Conservation (phyloP, 1,139 yeast genomes). For the Candida glucosophila region DNA sequence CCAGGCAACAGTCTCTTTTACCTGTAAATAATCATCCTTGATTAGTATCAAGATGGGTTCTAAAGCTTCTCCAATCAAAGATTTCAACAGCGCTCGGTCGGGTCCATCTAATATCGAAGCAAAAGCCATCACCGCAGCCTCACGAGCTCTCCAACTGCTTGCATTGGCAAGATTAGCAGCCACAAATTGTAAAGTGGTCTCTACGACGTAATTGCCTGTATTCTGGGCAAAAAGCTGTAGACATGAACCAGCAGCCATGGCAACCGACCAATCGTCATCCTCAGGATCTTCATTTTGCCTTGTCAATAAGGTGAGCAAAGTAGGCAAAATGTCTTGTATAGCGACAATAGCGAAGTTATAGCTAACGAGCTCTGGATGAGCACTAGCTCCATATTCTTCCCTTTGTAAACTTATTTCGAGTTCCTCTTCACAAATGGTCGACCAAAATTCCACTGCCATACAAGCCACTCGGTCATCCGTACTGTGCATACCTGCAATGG, state of each 20-base stretch:
- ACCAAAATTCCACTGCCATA: conserved; percentile 99
- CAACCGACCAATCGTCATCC: conserved; percentile 95
- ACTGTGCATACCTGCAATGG: conserved; percentile 88
- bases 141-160: conserved; percentile 73
- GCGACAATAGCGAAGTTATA: conserved; percentile 83
- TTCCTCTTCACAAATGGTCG: conserved; percentile 95
- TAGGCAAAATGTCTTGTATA: conserved; percentile 78
- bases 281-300: conserved; percentile 87
- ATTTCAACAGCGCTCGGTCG: conserved; percentile 59
- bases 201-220: conserved; percentile 81
- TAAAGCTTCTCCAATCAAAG: conserved; percentile 71
- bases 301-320: conserved; percentile 67
- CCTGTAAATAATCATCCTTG: conserved; percentile 69
- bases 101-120: conserved; percentile 97
- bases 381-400: conserved; percentile 43
- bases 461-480: conserved; percentile 83
- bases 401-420: conserved; percentile 65
- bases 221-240: conserved; percentile 87
- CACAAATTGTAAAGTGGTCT: conserved; percentile 77
- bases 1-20: conserved; percentile 97
- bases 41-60: conserved; percentile 69
- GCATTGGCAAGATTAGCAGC: conserved; percentile 54
- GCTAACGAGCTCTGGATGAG: conserved; percentile 29
- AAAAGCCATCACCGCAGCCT: conserved; percentile 98
- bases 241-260: conserved; percentile 99